Evolutionary conservation across 257 asterid genomes (phyloP).

Genomic region (Fraxinus pennsylvanica): DNA sequence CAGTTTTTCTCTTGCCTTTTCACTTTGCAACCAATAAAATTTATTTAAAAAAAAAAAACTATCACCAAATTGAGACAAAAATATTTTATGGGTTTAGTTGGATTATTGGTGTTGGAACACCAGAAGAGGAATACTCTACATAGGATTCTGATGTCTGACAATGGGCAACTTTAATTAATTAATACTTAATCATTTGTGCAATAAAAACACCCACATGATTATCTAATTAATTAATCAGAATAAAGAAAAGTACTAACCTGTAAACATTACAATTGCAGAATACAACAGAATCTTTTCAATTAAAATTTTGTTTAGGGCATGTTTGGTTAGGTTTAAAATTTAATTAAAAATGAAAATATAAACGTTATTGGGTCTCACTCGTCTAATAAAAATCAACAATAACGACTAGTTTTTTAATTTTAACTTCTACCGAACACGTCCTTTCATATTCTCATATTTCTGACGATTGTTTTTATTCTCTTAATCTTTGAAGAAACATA

Average conservation of each 20-base stretch:
- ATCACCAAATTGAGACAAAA: too few relatives aligned
- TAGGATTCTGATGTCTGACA: constrained; percentile 37
- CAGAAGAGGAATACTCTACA: constrained; percentile 22
- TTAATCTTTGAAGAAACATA: too few relatives aligned
- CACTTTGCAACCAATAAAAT: neutral
- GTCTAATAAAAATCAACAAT: too few relatives aligned
- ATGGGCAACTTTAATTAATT: constrained; percentile 25
- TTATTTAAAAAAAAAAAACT: neutral
- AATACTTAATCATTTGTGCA: constrained; percentile 36
- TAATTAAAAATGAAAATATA: too few relatives aligned
- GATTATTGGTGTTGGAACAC: neutral
- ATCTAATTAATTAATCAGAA: neutral
- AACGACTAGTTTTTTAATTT: too few relatives aligned
- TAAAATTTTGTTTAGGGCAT: too few relatives aligned
- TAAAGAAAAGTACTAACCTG: neutral
- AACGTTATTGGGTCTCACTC: too few relatives aligned
- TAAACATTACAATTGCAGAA: constrained; percentile 9
- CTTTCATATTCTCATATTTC: too few relatives aligned
- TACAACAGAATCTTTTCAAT: constrained; percentile 3
- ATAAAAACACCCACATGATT: constrained; percentile 9
- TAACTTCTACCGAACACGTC: too few relatives aligned
- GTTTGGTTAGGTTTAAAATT: too few relatives aligned
- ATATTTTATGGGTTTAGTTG: neutral
- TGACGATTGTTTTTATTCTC: too few relatives aligned
- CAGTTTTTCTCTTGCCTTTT: neutral